A percentile compares a stretch with the other conserved stretches of the same genome.
Conservation (phyloP, 345 rosid species). For the Sonneratia alba region DNA sequence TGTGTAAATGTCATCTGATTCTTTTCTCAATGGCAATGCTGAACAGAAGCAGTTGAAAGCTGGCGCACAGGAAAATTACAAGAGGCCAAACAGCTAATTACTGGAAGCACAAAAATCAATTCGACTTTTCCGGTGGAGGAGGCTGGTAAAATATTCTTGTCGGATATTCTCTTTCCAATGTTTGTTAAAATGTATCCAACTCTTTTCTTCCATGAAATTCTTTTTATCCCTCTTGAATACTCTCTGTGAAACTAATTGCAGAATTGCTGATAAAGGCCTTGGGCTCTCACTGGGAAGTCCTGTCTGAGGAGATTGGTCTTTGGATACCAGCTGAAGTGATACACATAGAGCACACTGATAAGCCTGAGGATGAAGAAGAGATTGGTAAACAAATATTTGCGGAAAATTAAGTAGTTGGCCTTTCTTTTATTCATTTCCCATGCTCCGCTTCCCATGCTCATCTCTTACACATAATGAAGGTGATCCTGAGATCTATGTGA, state of each 20-base stretch:
- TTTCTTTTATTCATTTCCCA: background rate
- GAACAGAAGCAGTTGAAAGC: slow-evolving; percentile 67
- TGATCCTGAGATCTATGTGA: background rate
- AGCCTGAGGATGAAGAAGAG: slow-evolving; percentile 71
- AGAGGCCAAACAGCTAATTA: slow-evolving; percentile 46
- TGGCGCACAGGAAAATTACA: slow-evolving; percentile 81
- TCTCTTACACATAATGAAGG: background rate
- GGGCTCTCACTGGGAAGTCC: slow-evolving; percentile 66
- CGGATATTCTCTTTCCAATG: background rate
- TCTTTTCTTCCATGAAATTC: background rate
- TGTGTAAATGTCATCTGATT: background rate
- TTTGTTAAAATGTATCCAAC: slow-evolving; percentile 2
- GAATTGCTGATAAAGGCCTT: slow-evolving; percentile 63
- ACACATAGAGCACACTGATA: slow-evolving; percentile 74
- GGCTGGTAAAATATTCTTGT: slow-evolving; percentile 44
- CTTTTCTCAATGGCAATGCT: background rate
- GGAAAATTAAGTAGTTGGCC: background rate
- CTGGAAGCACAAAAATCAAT: slow-evolving; percentile 30
- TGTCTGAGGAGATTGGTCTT: slow-evolving; percentile 78
- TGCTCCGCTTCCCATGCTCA: background rate
- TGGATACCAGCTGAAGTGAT: slow-evolving; percentile 68
- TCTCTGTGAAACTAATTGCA: slow-evolving; percentile 13
- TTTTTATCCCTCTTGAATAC: background rate
- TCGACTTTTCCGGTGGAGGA: slow-evolving; percentile 51
- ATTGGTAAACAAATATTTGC: slow-evolving; percentile 57